Evolutionary conservation across 2,329 filamentous ascomycete genomes (phyloP), one percentile per base, ranked within the genome.

Genomic region (Lasiodiplodia gonubiensis): DNA sequence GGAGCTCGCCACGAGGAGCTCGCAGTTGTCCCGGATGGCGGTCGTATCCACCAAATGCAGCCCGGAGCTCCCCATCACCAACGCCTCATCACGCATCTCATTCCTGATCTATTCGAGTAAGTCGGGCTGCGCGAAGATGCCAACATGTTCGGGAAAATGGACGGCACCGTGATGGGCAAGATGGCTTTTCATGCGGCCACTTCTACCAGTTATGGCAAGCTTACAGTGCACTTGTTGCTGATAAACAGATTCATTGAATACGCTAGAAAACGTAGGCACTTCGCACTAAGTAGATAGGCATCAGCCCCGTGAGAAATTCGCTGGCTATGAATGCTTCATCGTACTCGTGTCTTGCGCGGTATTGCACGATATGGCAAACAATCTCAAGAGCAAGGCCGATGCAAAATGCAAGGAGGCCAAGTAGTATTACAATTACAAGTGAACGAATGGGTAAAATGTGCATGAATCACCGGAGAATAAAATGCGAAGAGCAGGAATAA

Each of bases 371-470:
- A 35, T 72, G 53, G 10, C 61, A 64, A 21, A 69, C 27, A 14
- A 73, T 71, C 2, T 68, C 70, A 21, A 73, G 65, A 23, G 67
- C n/a, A n/a, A n/a, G n/a, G n/a, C n/a, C n/a, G n/a, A n/a, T n/a
- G n/a, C n/a, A n/a, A n/a, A n/a, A n/a, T n/a, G n/a, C n/a, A n/a
- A n/a, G n/a, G n/a, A n/a, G n/a, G n/a, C n/a, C n/a, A n/a, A n/a
- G n/a, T n/a, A n/a, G n/a, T 64, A 51, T 59, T 68, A 59, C 23
- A 21, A 12, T 21, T 51, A 1, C 48, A 21, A 0, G 48, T 21
- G 48, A 51, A 51, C 4, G 25, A 30, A 18, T n/a, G 10, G 14
- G 33, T 6, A 18, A 33, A 3, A 18, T 25, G 11, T 33, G 51
- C 51, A 7, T n/a, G 51, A 33, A 33, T 11, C 25, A 53, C 11